These are phyloP conservation scores for Ceratocystis cubensis DNA, from an alignment of 2,329 filamentous ascomycete genomes.

Conservation along the genomic window DNA sequence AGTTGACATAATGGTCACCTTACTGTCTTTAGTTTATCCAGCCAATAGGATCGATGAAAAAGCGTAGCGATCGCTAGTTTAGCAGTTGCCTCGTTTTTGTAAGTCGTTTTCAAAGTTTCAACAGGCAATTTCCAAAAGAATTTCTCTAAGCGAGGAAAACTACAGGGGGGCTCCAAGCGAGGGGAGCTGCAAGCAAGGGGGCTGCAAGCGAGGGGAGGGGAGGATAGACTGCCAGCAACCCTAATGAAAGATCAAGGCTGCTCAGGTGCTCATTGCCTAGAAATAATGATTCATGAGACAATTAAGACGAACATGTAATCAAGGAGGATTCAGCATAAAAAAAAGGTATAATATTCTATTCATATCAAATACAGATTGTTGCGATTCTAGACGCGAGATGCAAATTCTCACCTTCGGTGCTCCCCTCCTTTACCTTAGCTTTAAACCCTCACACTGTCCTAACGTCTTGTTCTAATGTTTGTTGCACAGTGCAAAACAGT, in stretches of 20 bases:
- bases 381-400: not conserved
- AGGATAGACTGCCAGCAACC: not conserved
- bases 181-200: no score
- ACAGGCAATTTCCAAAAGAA: no score
- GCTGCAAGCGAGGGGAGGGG: no score
- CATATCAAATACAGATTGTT: not conserved
- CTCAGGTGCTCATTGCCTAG: not conserved
- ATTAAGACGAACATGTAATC: no score
- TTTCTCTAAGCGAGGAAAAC: no score
- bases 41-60: no score
- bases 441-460: not conserved
- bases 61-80: no score
- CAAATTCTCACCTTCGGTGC: not conserved
- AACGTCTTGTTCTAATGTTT: not conserved
- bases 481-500: not conserved
- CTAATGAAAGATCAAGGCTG: not conserved
- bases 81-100: no score
- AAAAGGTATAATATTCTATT: slow-evolving; percentile 4
- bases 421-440: not conserved
- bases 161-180: no score
- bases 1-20: no score
- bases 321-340: not conserved
- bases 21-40: no score
- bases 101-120: no score
- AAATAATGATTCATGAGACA: not conserved